Base-by-base conservation (phyloP, 73 alveolate genomes). In the Tetrahymena malaccensis region DNA sequence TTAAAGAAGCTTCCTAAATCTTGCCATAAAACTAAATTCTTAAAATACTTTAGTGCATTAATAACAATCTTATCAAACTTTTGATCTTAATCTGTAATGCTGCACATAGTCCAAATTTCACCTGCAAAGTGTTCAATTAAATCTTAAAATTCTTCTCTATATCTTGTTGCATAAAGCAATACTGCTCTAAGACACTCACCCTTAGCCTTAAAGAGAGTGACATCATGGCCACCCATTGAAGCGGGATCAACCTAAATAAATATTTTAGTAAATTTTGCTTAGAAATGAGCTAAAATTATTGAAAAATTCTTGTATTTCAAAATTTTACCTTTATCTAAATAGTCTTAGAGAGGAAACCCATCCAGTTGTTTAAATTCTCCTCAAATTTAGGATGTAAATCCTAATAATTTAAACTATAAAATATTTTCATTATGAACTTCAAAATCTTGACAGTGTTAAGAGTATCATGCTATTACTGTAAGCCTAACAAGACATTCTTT, bases 381-480 rank as follows among this genome's bases (percentile, higher is more conserved):
- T 95, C 97, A 34, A 95, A 95, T 40, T 85, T 25, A 12, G 97
- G 97, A 95, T 95, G 97, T 15, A 95, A 89, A 70, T 95, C 97
- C 85, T 95, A 95, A 22, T 85, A 84, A 12, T 57, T 94, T 38
- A 94, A 70, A 44, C 84, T 50, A 43, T 89, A 70, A 35, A 94
- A 85, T 21, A 43, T 70, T 22, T 89, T 95, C 83, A 85, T 35
- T 8, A 85, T 85, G 34, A 38, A 43, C 55, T 85, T 38, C 34
- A 85, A 35, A 34, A 38, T 85, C 38, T 85, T 85, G 55, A 85
- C 55, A 70, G 37, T n/a, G 37, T 70, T 70, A 22, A 31, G 37
- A 70, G 37, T 70, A 17, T 70, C 89, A n/a, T 70, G 89, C 37
- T 70, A 31, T 70, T 27, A 8, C 19, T 70, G 5, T n/a, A 70